These are phyloP conservation scores for Hortaea sp. DNA, from an alignment of 2,329 filamentous ascomycete genomes.

Conservation along the genomic window DNA sequence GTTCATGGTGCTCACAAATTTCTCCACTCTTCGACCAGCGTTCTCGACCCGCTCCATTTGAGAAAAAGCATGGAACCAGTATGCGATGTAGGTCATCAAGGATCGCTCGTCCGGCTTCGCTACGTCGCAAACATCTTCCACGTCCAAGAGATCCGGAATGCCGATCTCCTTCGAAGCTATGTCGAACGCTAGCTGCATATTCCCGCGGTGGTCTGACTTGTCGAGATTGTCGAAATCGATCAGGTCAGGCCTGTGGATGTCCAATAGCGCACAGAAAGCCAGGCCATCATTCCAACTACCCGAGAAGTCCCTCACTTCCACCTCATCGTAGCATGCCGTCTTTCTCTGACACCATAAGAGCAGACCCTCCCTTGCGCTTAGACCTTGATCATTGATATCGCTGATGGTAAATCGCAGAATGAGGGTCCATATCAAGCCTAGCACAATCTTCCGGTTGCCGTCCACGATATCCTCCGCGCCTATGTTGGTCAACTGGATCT, in stretches of 20 bases:
- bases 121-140: slow-evolving; percentile 96
- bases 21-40: slow-evolving; percentile 88
- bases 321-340: slow-evolving; percentile 95
- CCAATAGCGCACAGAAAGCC: slow-evolving; percentile 89
- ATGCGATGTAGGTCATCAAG: slow-evolving; percentile 98
- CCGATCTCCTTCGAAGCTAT: slow-evolving; percentile 94
- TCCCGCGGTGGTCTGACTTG: slow-evolving; percentile 86
- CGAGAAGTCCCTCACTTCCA: slow-evolving; percentile 91
- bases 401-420: slow-evolving; percentile 98
- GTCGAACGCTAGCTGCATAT: slow-evolving; percentile 97
- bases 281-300: slow-evolving; percentile 94
- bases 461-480: slow-evolving; percentile 97
- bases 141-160: slow-evolving; percentile 88
- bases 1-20: slow-evolving; percentile 98
- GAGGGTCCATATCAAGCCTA: slow-evolving; percentile 95
- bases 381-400: slow-evolving; percentile 95
- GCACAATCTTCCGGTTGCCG: slow-evolving; percentile 92
- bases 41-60: slow-evolving; percentile 99
- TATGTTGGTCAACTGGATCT: slow-evolving; percentile 97
- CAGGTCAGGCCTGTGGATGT: slow-evolving; percentile 92
- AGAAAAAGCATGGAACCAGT: slow-evolving; percentile 99
- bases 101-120: slow-evolving; percentile 90
- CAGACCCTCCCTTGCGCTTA: slow-evolving; percentile 94
- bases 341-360: slow-evolving; percentile 96
- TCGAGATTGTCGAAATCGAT: slow-evolving; percentile 95